These are phyloP conservation scores for Tricholomella constricta DNA, from an alignment of 768 basidiomycete genomes.

Conservation along the genomic window DNA sequence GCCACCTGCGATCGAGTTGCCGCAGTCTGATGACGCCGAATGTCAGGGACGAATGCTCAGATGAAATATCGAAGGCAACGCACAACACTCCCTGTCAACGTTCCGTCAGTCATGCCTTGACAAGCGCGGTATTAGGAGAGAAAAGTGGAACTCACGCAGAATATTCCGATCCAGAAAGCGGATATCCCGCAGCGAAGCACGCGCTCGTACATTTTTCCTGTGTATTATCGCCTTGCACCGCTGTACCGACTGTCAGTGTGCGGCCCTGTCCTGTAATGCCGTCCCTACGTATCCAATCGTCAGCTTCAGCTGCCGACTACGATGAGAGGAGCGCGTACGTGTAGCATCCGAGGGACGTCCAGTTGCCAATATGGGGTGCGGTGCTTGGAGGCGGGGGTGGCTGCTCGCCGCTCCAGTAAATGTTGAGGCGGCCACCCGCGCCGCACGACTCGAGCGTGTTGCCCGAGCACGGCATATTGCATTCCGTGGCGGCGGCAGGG, in stretches of 20 bases:
- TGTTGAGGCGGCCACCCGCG: conserved; percentile 55
- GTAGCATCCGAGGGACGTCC: conserved; percentile 77
- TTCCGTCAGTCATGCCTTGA: conserved; percentile 16
- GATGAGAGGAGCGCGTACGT: conserved; percentile 42
- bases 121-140: conserved; percentile 22
- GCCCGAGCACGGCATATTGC: conserved; percentile 64
- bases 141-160: conserved; percentile 32
- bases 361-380: conserved; percentile 57
- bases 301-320: conserved; percentile 43
- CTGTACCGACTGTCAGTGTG: conserved; percentile 37
- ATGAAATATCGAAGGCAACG: conserved; percentile 25
- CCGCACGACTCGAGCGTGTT: conserved; percentile 61
- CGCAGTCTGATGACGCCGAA: conserved; percentile 46
- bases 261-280: conserved; percentile 44
- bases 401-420: conserved; percentile 62
- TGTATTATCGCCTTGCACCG: conserved; percentile 46
- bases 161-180: conserved; percentile 42
- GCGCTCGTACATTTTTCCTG: conserved; percentile 60
- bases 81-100: conserved; percentile 55
- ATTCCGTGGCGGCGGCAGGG: conserved; percentile 50
- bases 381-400: conserved; percentile 59
- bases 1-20: conserved; percentile 42
- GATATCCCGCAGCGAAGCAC: conserved; percentile 56
- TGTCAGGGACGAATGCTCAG: conserved; percentile 1
- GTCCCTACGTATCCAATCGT: conserved; percentile 39